Evolutionary conservation across 2,329 filamentous ascomycete genomes (phyloP).

Genomic region (Grosmannia penicillata): DNA sequence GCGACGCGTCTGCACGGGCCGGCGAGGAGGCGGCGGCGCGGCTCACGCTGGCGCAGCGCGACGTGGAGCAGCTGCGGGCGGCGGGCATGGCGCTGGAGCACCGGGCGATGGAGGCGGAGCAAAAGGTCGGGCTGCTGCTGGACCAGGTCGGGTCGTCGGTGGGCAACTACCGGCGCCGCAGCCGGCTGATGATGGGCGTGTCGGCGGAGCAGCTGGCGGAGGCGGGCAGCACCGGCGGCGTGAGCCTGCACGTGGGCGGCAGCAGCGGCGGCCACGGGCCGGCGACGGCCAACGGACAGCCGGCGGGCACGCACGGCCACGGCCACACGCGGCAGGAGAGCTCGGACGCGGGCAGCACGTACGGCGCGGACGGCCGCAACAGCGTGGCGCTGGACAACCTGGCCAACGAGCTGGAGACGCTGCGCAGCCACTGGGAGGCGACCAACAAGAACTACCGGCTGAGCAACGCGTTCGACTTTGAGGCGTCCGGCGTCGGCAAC

Average conservation of each 20-base stretch:
- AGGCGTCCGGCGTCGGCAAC: conserved; percentile 22
- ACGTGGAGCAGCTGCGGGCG: conserved; percentile 67
- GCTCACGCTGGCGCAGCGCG: conserved; percentile 44
- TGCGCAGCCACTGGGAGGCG: conserved; percentile 86
- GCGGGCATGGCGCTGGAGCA: conserved; percentile 73
- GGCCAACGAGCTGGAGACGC: conserved; percentile 78
- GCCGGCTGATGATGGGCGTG: conserved; percentile 39
- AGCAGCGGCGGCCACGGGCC: conserved; percentile 12
- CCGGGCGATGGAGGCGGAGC: conserved; percentile 78
- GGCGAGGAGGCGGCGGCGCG: conserved; percentile 40
- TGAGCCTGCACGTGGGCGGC: conserved; percentile 18
- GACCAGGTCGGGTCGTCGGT: conserved; percentile 92
- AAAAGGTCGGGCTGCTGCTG: conserved; percentile 80
- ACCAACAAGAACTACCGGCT: conserved; percentile 91
- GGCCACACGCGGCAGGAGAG: conserved; percentile 36
- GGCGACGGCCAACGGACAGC: background rate
- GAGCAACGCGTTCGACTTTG: conserved; percentile 81
- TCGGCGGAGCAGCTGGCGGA: conserved; percentile 27
- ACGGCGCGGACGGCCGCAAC: conserved; percentile 43
- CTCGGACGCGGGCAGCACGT: conserved; percentile 47
- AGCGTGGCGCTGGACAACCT: conserved; percentile 72
- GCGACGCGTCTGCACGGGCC: conserved; percentile 46
- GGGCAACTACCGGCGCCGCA: conserved; percentile 79
- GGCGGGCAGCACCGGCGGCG: conserved; percentile 3
- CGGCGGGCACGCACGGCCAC: background rate